Evolutionary conservation across 2,329 filamentous ascomycete genomes (phyloP).

Genomic region (Cercospora zeina): DNA sequence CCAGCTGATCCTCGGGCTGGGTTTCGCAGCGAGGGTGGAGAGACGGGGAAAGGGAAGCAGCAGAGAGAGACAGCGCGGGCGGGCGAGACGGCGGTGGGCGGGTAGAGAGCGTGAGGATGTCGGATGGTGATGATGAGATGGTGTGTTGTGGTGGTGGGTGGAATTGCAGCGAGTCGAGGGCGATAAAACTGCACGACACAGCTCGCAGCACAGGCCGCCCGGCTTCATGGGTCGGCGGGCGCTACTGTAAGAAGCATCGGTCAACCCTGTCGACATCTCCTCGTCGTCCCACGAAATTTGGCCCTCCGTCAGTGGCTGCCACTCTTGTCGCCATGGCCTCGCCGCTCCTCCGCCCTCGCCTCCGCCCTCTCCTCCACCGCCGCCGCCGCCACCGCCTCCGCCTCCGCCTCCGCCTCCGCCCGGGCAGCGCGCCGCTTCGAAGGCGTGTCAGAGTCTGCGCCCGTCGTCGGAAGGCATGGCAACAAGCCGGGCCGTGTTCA

Average conservation of each 20-base stretch:
- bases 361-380: no score
- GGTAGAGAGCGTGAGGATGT: not conserved
- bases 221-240: slow-evolving; percentile 15
- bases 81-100: not conserved
- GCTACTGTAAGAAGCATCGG: slow-evolving; percentile 8
- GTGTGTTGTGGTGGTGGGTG: slow-evolving; percentile 1
- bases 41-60: not conserved
- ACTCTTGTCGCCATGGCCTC: no score
- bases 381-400: no score
- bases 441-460: no score
- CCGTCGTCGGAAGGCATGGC: not conserved
- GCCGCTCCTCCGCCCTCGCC: no score
- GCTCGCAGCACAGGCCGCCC: slow-evolving; percentile 9
- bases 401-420: no score
- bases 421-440: no score
- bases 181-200: slow-evolving; percentile 27
- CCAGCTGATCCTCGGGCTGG: not conserved
- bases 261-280: slow-evolving; percentile 15
- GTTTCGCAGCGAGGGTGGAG: not conserved
- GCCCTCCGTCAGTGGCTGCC: not conserved
- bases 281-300: not conserved
- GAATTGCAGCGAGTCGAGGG: slow-evolving; percentile 22
- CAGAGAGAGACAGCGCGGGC: not conserved
- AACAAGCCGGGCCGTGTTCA: not conserved
- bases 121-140: not conserved